A percentile compares a stretch with the other conserved stretches of the same genome.
Evolutionary conservation across 1,139 yeast species (phyloP).

Genomic region (Lizanozyma gosingica): DNA sequence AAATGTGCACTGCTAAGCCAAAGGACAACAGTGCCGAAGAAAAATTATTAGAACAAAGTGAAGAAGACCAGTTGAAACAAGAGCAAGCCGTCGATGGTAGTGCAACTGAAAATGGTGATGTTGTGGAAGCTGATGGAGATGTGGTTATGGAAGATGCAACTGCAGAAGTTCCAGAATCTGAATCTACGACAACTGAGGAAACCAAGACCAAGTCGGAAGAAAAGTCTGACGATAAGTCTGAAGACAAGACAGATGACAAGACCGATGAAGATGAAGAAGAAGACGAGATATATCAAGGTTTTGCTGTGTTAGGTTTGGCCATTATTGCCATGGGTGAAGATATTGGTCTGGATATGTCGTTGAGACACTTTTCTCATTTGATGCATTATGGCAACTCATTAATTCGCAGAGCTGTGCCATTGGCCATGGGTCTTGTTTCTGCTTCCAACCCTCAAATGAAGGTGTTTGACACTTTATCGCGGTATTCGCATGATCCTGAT

Average conservation of each 20-base stretch:
- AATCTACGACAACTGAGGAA: slow-evolving; percentile 13
- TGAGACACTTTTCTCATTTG: slow-evolving; percentile 93
- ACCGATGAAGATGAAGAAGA: slow-evolving; percentile 31
- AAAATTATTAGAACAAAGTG: slow-evolving; percentile 27
- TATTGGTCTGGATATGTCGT: slow-evolving; percentile 94
- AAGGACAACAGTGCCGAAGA: slow-evolving; percentile 26
- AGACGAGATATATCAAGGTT: slow-evolving; percentile 70
- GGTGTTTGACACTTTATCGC: slow-evolving; percentile 90
- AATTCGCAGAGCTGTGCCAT: slow-evolving; percentile 90
- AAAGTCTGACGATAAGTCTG: slow-evolving; percentile 15
- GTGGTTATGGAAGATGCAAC: slow-evolving; percentile 27
- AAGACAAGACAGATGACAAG: slow-evolving; percentile 15
- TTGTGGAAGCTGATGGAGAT: slow-evolving; percentile 10
- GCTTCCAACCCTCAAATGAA: slow-evolving; percentile 95
- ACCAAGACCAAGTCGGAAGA: slow-evolving; percentile 11
- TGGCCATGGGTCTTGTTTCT: slow-evolving; percentile 93
- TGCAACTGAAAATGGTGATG: slow-evolving; percentile 6
- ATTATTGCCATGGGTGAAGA: slow-evolving; percentile 97
- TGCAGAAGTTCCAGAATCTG: slow-evolving; percentile 9
- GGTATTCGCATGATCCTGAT: slow-evolving; percentile 95
- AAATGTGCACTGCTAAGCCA: slow-evolving; percentile 69
- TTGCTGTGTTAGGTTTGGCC: slow-evolving; percentile 92
- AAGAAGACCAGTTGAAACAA: slow-evolving; percentile 23
- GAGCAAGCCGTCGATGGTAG: slow-evolving; percentile 11
- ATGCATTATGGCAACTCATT: slow-evolving; percentile 96